Base-by-base conservation (phyloP, 345 rosid genomes). In the Populus nigra region DNA sequence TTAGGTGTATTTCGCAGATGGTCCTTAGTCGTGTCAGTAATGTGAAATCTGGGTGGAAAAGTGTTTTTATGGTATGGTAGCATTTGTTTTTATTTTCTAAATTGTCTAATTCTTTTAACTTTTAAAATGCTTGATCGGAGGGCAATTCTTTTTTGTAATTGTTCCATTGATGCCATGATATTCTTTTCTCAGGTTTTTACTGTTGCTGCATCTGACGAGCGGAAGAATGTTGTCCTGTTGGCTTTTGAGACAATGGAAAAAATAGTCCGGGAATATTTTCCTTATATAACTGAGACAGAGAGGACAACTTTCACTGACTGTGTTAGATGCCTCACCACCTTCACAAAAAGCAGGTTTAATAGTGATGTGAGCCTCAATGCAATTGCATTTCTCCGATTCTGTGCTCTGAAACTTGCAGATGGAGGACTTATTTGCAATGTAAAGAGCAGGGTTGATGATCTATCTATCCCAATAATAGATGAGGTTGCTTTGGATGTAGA, bases 41-140 rank as follows among this genome's bases (percentile, higher is more conserved):
- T 81, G 99, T 93, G 81, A 95, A 95, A 84, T 95, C 99, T 84
- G 99, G 99, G 31, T 95, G 98, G 99, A 95, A 91, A 87, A 95
- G 98, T 84, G 98, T 95, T 82, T 95, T 95, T 84, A 82, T 86
- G 97, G 99, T 95, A 91, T 39, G 88, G 73, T 76, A 41, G 47
- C 49, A 12, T 49, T 59, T 18, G 18, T 36, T 22, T 13, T 61
- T 65, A 22, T 33, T 20, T 4, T 31, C 11, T 76, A 67, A 57
- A 57, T 1, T 9, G 20, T 59, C 38, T 63, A 22, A 33, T 59
- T 59, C 41, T 36, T 16, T 38, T 41, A 6, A 50, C 45, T 65
- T 72, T 33, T 25, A 57, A 45, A 71, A 53, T 68, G 43, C 36
- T 71, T 50, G 55, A 68, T n/a, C 66, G 36, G 63, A 63, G 36